phyloP scores from a whole-genome alignment of 495 filamentous ascomycete species.

The Penicillium bovifimosum region DNA sequence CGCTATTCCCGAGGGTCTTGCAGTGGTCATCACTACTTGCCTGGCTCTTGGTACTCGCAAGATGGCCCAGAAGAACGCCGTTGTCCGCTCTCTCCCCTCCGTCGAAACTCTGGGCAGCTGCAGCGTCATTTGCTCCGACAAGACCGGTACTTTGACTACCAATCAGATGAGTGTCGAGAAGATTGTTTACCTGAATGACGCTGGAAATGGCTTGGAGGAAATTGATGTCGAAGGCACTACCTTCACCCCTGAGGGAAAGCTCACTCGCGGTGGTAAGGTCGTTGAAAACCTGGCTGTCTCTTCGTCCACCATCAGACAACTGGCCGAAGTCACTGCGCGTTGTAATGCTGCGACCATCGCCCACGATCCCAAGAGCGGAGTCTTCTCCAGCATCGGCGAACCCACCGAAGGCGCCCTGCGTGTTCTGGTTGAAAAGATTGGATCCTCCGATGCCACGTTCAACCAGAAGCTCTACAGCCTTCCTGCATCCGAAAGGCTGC shows the following conservation, averaged over 20 bases:
- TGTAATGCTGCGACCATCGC: conserved; percentile 88
- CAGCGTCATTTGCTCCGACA: conserved; percentile 99
- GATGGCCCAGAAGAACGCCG: conserved; percentile 98
- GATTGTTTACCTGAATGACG: conserved; percentile 71
- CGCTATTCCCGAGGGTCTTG: conserved; percentile 94
- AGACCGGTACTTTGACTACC: conserved; percentile 96
- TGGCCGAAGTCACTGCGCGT: conserved; percentile 80
- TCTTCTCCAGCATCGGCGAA: conserved; percentile 85
- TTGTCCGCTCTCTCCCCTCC: conserved; percentile 90
- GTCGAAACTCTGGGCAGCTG: conserved; percentile 98
- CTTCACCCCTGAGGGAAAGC: conserved; percentile 76
- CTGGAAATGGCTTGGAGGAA: conserved; percentile 74
- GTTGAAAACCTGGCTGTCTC: conserved; percentile 63
- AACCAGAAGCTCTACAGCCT: conserved; percentile 49
- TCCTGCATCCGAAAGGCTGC: conserved; percentile 54
- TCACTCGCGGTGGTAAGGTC: conserved; percentile 60
- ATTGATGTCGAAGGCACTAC: conserved; percentile 90
- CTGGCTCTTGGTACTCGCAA: conserved; percentile 91
- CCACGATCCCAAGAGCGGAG: conserved; percentile 66
- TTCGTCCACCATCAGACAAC: conserved; percentile 74
- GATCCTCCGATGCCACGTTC: conserved; percentile 53
- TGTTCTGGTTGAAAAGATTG: conserved; percentile 91
- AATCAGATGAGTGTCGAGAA: conserved; percentile 99
- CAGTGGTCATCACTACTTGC: conserved; percentile 97
- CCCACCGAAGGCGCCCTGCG: conserved; percentile 93